Evolutionary conservation across 164 flowering plant species (phyloP).

Genomic region (Aristolochia fimbriata): DNA sequence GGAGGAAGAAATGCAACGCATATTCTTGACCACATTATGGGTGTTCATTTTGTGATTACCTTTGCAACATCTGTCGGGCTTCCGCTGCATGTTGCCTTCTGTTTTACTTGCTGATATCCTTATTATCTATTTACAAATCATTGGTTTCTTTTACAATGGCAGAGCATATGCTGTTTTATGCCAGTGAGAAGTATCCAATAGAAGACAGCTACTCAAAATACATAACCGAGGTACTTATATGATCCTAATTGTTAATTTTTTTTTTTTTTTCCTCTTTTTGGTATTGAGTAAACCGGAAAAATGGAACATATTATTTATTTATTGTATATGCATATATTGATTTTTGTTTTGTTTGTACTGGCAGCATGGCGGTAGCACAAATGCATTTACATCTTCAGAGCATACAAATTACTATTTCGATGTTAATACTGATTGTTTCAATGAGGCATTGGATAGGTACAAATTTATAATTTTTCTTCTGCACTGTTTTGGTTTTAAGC

Average conservation of each 20-base stretch:
- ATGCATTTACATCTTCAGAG: conserved; percentile 80
- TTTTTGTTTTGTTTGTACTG: not conserved
- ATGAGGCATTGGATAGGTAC: conserved; percentile 93
- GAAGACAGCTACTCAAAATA: conserved; percentile 92
- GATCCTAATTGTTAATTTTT: not conserved
- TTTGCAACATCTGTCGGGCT: too few relatives aligned
- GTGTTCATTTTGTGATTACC: too few relatives aligned
- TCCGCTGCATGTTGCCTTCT: not conserved
- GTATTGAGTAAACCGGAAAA: not conserved
- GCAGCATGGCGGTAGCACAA: conserved; percentile 88
- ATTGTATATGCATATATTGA: not conserved
- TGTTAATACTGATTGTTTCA: conserved; percentile 68
- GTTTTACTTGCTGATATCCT: not conserved
- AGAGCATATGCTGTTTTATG: conserved; percentile 97
- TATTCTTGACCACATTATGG: too few relatives aligned
- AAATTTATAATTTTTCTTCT: not conserved
- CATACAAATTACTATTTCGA: conserved; percentile 83
- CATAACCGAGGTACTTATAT: conserved; percentile 63
- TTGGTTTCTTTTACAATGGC: conserved; percentile 15
- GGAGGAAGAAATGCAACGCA: too few relatives aligned
- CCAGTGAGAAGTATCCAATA: conserved; percentile 88
- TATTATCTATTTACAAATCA: not conserved
- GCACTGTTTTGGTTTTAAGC: not conserved
- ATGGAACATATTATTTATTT: not conserved
- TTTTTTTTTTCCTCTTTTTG: not conserved